Conservation (phyloP, 345 rosid species). For the Combretum micranthum region DNA sequence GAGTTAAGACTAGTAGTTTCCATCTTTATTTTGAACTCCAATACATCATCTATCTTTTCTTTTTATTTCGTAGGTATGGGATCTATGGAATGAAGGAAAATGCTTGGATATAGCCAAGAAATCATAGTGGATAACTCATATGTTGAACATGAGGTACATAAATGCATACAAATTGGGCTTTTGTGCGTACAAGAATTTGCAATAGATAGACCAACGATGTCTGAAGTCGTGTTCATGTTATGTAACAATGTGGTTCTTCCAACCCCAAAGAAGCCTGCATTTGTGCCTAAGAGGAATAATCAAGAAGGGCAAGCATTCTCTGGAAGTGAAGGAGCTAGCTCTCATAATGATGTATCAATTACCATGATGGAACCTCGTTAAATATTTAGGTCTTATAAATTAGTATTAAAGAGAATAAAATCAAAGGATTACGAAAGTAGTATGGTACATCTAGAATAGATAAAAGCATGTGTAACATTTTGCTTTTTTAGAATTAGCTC, state of each 20-base stretch:
- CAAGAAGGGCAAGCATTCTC: neutral
- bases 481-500: too few relatives aligned
- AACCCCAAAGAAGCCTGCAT: slow-evolving; percentile 43
- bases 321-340: slow-evolving; percentile 12
- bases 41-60: neutral
- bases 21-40: neutral
- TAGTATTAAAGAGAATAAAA: too few relatives aligned
- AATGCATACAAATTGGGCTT: slow-evolving; percentile 46
- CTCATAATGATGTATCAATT: slow-evolving; percentile 28
- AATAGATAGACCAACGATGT: slow-evolving; percentile 44
- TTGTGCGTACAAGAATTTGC: slow-evolving; percentile 56
- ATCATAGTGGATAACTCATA: slow-evolving; percentile 15
- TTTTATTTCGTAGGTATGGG: slow-evolving; percentile 37
- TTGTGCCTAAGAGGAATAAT: slow-evolving; percentile 11
- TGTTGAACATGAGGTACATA: slow-evolving; percentile 20
- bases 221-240: slow-evolving; percentile 37
- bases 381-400: neutral
- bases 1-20: too few relatives aligned
- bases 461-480: too few relatives aligned
- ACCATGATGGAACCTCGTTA: slow-evolving; percentile 28
- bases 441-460: too few relatives aligned
- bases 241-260: slow-evolving; percentile 27
- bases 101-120: slow-evolving; percentile 26
- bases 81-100: slow-evolving; percentile 32
- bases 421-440: too few relatives aligned